Conservation (phyloP, 148 eudicot species). For the Amaranthus cruentus region DNA sequence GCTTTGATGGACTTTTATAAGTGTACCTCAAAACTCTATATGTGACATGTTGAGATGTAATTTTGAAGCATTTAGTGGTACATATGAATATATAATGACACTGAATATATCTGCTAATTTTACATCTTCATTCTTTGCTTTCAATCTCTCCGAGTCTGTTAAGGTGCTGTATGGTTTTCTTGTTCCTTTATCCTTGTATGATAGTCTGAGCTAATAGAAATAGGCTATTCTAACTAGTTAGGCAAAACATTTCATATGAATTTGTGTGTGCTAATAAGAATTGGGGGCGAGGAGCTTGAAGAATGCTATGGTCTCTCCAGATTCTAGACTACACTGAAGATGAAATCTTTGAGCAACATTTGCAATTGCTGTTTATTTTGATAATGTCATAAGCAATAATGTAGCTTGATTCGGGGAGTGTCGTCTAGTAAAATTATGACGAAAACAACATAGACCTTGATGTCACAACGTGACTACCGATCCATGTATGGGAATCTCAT, state of each 20-base stretch:
- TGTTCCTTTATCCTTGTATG: too few relatives aligned
- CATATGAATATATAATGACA: too few relatives aligned
- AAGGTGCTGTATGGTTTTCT: too few relatives aligned
- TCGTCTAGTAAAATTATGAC: not conserved
- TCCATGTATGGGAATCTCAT: not conserved
- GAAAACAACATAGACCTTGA: not conserved
- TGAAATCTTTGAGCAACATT: not conserved
- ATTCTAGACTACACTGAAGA: not conserved
- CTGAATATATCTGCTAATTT: too few relatives aligned
- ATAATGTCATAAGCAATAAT: not conserved
- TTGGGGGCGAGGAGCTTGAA: not conserved
- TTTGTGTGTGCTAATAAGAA: not conserved
- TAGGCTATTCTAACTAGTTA: not conserved
- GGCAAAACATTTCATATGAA: not conserved
- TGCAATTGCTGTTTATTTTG: not conserved
- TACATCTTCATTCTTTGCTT: not conserved
- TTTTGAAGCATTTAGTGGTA: not conserved
- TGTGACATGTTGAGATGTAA: not conserved
- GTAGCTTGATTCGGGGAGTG: not conserved
- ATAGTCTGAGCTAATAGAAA: not conserved
- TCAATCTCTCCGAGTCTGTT: not conserved
- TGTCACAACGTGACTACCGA: not conserved
- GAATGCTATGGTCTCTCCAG: not conserved
- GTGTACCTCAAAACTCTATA: slow-evolving; percentile 2
- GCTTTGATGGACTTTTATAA: slow-evolving; percentile 1